phyloP scores from a whole-genome alignment of 768 basidiomycete genomes.

The Phaeolepiota aurea region DNA sequence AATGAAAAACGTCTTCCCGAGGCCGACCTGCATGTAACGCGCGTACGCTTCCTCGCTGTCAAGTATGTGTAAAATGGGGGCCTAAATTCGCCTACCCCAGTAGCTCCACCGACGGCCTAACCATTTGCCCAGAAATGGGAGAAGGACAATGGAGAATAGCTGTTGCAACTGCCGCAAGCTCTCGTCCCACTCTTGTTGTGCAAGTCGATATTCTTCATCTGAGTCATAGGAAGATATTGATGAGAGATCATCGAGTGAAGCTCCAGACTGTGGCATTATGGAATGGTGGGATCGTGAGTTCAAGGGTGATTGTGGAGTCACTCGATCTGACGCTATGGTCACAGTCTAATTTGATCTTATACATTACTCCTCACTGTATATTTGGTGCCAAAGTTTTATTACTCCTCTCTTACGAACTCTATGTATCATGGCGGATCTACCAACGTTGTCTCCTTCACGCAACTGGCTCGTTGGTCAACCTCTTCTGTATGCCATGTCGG shows the following conservation, averaged over 20 bases:
- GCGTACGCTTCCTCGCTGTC: conserved; percentile 44
- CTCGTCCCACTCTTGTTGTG: conserved; percentile 92
- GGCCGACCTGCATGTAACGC: conserved; percentile 61
- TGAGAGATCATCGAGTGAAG: conserved; percentile 54
- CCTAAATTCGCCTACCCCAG: conserved; percentile 82
- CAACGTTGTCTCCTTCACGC: not conserved
- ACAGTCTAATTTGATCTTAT: not conserved
- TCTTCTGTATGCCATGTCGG: conserved; percentile 70
- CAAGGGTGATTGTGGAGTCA: no score
- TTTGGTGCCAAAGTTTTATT: not conserved
- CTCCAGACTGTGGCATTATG: conserved; percentile 53
- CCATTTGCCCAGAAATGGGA: conserved; percentile 87
- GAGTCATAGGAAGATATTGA: conserved; percentile 51
- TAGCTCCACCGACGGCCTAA: conserved; percentile 80
- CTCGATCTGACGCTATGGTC: no score
- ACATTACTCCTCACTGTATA: not conserved
- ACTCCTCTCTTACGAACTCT: not conserved
- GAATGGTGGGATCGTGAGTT: conserved; percentile 11
- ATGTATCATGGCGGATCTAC: not conserved
- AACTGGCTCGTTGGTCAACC: conserved; percentile 65
- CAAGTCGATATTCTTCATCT: conserved; percentile 65
- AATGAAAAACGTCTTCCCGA: conserved; percentile 57
- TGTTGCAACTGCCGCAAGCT: conserved; percentile 78
- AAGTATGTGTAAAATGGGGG: no score
- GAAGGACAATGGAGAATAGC: conserved; percentile 67